A percentile compares a stretch with the other conserved stretches of the same genome.
Evolutionary conservation across 2,329 filamentous ascomycete species (phyloP).

Genomic region (Colletotrichum sp.): DNA sequence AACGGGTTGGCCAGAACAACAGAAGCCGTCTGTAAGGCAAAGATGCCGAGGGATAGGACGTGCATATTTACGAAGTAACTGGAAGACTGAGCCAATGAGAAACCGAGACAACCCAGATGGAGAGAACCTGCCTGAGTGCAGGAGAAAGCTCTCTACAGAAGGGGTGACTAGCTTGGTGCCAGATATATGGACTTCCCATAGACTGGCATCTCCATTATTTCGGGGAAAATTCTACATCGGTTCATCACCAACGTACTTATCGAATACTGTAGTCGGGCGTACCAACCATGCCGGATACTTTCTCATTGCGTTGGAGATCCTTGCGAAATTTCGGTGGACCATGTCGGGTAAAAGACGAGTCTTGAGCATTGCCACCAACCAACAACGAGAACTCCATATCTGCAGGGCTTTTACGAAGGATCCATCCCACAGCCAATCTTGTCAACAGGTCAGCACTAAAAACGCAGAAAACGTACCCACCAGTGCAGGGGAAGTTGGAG

Average conservation of each 20-base stretch:
- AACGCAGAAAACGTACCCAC: not conserved
- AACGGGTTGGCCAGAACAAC: not conserved
- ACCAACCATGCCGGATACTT: not conserved
- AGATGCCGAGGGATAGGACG: slow-evolving; percentile 12
- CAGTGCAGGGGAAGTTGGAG: not conserved
- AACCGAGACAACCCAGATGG: slow-evolving; percentile 39
- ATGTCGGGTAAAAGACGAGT: not conserved
- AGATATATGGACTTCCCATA: not conserved
- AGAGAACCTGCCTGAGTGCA: slow-evolving; percentile 23
- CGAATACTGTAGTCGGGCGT: not conserved
- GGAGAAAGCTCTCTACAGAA: not conserved
- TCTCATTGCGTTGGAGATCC: not conserved
- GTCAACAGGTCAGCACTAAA: not conserved
- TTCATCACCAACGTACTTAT: not conserved
- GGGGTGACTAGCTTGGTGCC: not conserved
- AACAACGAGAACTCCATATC: not conserved
- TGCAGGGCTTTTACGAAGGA: not conserved
- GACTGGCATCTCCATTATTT: not conserved
- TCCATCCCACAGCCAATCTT: not conserved
- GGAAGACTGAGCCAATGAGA: not conserved
- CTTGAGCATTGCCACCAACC: not conserved
- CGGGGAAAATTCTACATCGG: not conserved
- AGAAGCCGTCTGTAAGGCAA: slow-evolving; percentile 19
- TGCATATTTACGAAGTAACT: not conserved
- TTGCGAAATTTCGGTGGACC: not conserved